Evolutionary conservation across 129 eudicot species (phyloP).

Genomic region (Centella asiatica): DNA sequence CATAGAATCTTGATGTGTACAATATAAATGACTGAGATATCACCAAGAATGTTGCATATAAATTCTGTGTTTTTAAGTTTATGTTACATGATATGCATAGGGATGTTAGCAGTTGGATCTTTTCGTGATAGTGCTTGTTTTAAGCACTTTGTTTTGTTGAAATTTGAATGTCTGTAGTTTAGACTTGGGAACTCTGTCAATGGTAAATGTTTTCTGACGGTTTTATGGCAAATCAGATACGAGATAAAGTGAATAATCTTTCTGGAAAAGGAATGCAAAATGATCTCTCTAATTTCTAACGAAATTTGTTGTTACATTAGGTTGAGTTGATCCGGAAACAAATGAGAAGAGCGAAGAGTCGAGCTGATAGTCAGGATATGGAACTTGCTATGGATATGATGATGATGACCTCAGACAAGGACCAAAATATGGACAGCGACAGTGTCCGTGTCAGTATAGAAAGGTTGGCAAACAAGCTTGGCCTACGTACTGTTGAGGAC

Average conservation of each 20-base stretch:
- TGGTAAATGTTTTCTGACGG: background rate
- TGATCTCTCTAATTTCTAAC: background rate
- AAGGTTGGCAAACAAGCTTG: conserved; percentile 59
- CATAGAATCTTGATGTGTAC: no score
- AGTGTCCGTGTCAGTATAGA: conserved; percentile 50
- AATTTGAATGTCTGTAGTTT: background rate
- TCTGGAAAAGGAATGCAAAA: background rate
- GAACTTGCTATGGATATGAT: conserved; percentile 73
- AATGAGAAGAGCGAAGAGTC: conserved; percentile 45
- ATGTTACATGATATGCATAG: no score
- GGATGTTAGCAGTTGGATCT: no score
- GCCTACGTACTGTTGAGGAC: conserved; percentile 44
- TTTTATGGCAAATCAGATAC: background rate
- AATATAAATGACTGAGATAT: no score
- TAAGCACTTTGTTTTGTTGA: background rate
- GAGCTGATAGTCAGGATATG: conserved; percentile 74
- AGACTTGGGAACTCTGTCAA: no score
- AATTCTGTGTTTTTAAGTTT: no score
- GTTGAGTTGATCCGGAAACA: conserved; percentile 51
- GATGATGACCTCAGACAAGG: conserved; percentile 51
- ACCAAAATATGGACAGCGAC: conserved; percentile 50
- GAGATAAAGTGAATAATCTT: background rate
- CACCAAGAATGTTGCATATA: no score
- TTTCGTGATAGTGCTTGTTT: no score
- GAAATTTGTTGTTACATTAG: conserved; percentile 20